Conservation (phyloP, 2,329 filamentous ascomycete species). For the Cordyceps cateniannulata region DNA sequence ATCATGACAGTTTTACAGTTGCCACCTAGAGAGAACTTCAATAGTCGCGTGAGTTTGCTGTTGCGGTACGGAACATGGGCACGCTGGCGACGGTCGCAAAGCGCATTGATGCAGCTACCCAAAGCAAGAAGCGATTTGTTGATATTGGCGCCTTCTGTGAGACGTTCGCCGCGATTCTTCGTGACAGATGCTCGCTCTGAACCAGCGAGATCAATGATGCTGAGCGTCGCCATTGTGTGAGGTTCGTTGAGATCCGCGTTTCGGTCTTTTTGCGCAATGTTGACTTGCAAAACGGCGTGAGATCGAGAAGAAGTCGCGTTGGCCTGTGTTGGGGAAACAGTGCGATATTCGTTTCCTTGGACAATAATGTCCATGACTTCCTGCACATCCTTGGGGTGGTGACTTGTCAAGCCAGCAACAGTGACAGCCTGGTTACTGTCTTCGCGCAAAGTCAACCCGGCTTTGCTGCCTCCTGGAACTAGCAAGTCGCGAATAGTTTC, state of each 20-base stretch:
- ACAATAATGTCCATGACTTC: conserved; percentile 99
- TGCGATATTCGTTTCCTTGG: conserved; percentile 86
- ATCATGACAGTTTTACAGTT: conserved; percentile 99
- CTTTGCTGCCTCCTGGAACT: conserved; percentile 75
- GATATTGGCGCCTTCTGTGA: conserved; percentile 95
- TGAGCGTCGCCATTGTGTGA: conserved; percentile 95
- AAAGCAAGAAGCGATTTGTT: conserved; percentile 95
- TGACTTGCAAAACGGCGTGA: conserved; percentile 95
- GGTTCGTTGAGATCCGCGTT: conserved; percentile 91
- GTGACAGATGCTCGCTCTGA: conserved; percentile 95
- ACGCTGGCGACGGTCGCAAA: conserved; percentile 85
- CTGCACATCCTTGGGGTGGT: conserved; percentile 83
- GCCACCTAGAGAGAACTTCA: conserved; percentile 94
- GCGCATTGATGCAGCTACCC: conserved; percentile 95
- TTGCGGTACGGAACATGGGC: conserved; percentile 97
- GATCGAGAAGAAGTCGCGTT: conserved; percentile 97
- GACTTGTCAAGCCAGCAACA: conserved; percentile 83
- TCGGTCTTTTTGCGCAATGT: conserved; percentile 86
- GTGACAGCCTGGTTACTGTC: conserved; percentile 91
- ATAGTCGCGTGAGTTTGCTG: conserved; percentile 87
- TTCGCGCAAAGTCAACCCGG: conserved; percentile 84
- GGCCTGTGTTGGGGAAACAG: conserved; percentile 92
- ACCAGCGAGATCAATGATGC: conserved; percentile 94
- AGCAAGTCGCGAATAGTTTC: conserved; percentile 95
- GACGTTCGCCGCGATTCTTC: conserved; percentile 86